These are phyloP conservation scores for Paratrypanosoma confusum DNA, from an alignment of 208 protist genomes.

Conservation along the genomic window DNA sequence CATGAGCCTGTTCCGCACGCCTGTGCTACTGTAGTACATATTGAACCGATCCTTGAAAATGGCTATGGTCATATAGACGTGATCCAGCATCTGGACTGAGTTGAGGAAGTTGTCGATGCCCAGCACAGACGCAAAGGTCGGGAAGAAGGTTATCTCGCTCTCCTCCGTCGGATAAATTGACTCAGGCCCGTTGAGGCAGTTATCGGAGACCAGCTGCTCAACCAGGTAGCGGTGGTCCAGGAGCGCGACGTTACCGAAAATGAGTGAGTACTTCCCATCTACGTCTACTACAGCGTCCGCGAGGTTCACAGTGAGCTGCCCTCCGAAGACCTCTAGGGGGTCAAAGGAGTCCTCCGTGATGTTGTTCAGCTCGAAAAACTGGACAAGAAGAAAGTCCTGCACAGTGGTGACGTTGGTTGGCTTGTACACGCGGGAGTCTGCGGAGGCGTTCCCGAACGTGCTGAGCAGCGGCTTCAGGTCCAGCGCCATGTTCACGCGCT, in stretches of 20 bases:
- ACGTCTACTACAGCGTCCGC: slow-evolving; percentile 51
- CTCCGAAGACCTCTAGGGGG: slow-evolving; percentile 13
- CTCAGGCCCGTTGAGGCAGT: slow-evolving; percentile 16
- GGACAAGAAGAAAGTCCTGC: slow-evolving; percentile 9
- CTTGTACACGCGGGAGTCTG: slow-evolving; percentile 9
- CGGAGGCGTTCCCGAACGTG: neutral
- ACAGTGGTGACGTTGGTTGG: slow-evolving; percentile 12
- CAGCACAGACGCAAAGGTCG: slow-evolving; percentile 16
- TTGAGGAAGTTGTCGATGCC: slow-evolving; percentile 16
- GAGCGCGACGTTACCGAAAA: slow-evolving; percentile 85
- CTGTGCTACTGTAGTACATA: slow-evolving; percentile 55
- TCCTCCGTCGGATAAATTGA: slow-evolving; percentile 2
- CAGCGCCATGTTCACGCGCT: slow-evolving; percentile 45
- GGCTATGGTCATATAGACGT: slow-evolving; percentile 45
- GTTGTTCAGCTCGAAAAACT: slow-evolving; percentile 38
- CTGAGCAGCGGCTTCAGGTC: slow-evolving; percentile 5
- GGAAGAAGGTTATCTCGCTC: slow-evolving; percentile 12
- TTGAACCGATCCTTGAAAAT: slow-evolving; percentile 52
- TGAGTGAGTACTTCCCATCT: slow-evolving; percentile 84
- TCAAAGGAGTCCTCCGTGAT: slow-evolving; percentile 25
- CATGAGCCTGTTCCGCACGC: slow-evolving; percentile 22
- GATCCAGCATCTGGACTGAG: slow-evolving; percentile 48
- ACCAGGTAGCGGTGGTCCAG: slow-evolving; percentile 64
- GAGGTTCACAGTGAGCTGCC: slow-evolving; percentile 27
- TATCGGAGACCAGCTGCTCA: slow-evolving; percentile 16